A percentile compares a stretch with the other conserved stretches of the same genome.
Conservation (phyloP, 1,284 basidiomycete species). For the Ganoderma multipileum region DNA sequence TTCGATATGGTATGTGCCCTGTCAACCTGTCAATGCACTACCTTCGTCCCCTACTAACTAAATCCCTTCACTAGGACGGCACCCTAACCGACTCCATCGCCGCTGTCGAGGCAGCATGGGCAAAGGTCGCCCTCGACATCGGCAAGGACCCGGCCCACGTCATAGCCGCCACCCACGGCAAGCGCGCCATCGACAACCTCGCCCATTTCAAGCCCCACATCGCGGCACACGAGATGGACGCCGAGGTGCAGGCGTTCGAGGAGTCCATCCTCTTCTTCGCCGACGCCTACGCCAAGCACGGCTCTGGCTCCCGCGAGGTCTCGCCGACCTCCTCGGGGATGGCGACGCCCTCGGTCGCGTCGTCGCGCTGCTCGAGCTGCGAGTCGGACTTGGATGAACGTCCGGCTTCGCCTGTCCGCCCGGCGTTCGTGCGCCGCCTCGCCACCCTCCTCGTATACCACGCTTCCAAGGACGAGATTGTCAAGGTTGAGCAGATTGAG, state of each 20-base stretch:
- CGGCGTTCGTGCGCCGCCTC: constrained; percentile 53
- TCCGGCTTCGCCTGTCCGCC: constrained; percentile 42
- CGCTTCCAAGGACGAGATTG: constrained; percentile 31
- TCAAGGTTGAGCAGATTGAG: constrained; percentile 46
- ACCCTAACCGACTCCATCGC: constrained; percentile 79
- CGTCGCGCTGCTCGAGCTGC: neutral
- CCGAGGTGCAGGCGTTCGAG: constrained; percentile 66
- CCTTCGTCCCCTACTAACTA: constrained; percentile 42
- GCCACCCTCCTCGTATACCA: neutral
- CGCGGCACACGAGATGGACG: constrained; percentile 52
- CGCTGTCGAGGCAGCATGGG: constrained; percentile 83
- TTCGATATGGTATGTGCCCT: constrained; percentile 60
- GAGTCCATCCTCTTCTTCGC: constrained; percentile 75
- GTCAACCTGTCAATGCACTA: too few relatives aligned
- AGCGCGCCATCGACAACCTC: constrained; percentile 41
- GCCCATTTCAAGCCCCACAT: constrained; percentile 39
- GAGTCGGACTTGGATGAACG: neutral
- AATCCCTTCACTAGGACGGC: constrained; percentile 60
- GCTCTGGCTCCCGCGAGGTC: constrained; percentile 43
- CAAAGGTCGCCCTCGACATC: constrained; percentile 73
- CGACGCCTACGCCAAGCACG: constrained; percentile 63
- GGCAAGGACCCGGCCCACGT: constrained; percentile 63
- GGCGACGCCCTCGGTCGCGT: constrained; percentile 21
- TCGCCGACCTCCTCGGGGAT: constrained; percentile 37
- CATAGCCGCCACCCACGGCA: constrained; percentile 59